Percentiles rank a stretch among this genome's conserved stretches.
Conservation (phyloP, 1,284 basidiomycete species). For the Cronartium quercuum region DNA sequence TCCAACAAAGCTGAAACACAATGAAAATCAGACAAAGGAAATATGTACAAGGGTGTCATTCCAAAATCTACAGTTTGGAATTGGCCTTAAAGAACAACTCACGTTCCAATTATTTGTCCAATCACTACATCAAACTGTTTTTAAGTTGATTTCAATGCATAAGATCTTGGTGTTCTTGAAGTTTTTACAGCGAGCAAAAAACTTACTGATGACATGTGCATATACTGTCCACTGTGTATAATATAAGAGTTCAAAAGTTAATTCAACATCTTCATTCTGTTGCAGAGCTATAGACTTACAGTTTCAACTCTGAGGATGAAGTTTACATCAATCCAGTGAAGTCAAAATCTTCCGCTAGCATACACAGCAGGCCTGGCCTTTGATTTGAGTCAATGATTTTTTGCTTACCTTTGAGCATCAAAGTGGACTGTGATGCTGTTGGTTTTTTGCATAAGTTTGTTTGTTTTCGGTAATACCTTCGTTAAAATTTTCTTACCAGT, state of each 20-base stretch:
- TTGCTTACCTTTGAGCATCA: constrained; percentile 32
- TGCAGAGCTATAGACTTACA: constrained; percentile 12
- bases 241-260: not conserved
- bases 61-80: not conserved
- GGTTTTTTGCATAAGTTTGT: too few species aligned
- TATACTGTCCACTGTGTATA: constrained; percentile 9
- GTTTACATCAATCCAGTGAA: not conserved
- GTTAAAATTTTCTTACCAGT: constrained; percentile 7
- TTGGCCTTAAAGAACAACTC: not conserved
- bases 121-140: constrained; percentile 20
- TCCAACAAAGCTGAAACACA: constrained; percentile 7
- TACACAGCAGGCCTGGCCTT: not conserved
- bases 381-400: not conserved
- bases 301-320: constrained; percentile 17
- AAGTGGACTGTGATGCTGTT: constrained; percentile 23
- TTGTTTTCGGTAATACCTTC: too few species aligned
- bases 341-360: too few species aligned
- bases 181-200: not conserved
- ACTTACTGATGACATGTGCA: constrained; percentile 37
- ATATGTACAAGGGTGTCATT: not conserved
- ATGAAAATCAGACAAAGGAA: not conserved
- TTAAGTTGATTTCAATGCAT: not conserved
- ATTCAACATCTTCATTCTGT: not conserved
- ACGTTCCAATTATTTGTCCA: constrained; percentile 34
- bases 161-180: not conserved